Percentiles rank a stretch among this genome's conserved stretches.
Conservation (phyloP, 2,329 filamentous ascomycete genomes). For the Cercospora sesami region DNA sequence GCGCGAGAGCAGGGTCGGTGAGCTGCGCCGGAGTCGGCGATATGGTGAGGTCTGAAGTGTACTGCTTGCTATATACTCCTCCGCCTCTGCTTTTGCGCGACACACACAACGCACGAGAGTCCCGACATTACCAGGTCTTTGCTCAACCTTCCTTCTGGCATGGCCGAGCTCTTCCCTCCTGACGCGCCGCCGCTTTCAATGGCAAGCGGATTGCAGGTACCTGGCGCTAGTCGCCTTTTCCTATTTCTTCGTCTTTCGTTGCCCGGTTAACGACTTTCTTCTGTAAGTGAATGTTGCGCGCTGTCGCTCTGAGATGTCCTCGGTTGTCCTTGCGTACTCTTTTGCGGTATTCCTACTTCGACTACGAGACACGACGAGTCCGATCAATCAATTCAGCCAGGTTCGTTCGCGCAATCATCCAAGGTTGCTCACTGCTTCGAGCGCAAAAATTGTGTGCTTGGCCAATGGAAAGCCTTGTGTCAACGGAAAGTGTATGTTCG, state of each 20-base stretch:
- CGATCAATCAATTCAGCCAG: neutral
- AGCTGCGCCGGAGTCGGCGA: slow-evolving; percentile 16
- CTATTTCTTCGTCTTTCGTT: slow-evolving; percentile 10
- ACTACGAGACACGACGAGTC: neutral
- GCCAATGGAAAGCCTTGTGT: slow-evolving; percentile 2
- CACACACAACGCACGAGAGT: neutral
- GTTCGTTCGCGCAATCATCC: slow-evolving; percentile 2
- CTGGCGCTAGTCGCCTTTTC: slow-evolving; percentile 4
- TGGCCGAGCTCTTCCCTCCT: neutral
- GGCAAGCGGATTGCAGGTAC: slow-evolving; percentile 3
- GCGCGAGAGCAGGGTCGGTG: neutral
- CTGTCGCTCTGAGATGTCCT: neutral
- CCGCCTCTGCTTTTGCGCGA: neutral
- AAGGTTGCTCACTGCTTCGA: neutral
- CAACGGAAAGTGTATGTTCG: slow-evolving; percentile 13
- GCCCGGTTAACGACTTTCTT: slow-evolving; percentile 13
- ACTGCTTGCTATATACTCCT: slow-evolving; percentile 17
- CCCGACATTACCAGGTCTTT: slow-evolving; percentile 3
- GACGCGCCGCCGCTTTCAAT: slow-evolving; percentile 1
- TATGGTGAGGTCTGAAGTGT: slow-evolving; percentile 15
- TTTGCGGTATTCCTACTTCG: slow-evolving; percentile 2
- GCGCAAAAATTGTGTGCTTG: slow-evolving; percentile 8
- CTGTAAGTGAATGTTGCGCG: slow-evolving; percentile 10
- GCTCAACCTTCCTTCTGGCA: neutral
- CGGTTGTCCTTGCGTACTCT: slow-evolving; percentile 9